phyloP scores from a whole-genome alignment of 2,329 filamentous ascomycete species.

The Fusarium sp. region DNA sequence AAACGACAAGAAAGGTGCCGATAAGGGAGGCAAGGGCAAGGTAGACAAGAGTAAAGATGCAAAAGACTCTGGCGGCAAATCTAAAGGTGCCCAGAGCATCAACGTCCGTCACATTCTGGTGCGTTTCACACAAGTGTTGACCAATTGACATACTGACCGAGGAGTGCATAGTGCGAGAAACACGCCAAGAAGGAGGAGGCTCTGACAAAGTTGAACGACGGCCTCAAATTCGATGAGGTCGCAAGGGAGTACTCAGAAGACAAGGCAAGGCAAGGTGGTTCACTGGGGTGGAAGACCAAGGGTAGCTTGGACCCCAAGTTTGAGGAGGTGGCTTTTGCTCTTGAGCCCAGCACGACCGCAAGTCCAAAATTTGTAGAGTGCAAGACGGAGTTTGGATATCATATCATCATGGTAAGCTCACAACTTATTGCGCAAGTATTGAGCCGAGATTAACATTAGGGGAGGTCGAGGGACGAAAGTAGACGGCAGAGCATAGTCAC shows the following conservation, averaged over 20 bases:
- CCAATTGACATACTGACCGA: constrained; percentile 11
- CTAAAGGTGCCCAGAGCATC: constrained; percentile 70
- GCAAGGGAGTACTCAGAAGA: constrained; percentile 78
- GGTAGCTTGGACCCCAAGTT: constrained; percentile 74
- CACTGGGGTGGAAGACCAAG: constrained; percentile 76
- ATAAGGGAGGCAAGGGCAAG: constrained; percentile 46
- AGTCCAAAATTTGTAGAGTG: constrained; percentile 73
- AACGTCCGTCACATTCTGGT: constrained; percentile 78
- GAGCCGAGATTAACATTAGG: neutral
- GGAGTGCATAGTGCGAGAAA: constrained; percentile 68
- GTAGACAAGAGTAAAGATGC: constrained; percentile 31
- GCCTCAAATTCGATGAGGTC: constrained; percentile 78
- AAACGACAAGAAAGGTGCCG: constrained; percentile 52
- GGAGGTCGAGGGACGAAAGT: constrained; percentile 54
- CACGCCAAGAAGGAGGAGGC: constrained; percentile 81
- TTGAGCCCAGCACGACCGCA: constrained; percentile 70
- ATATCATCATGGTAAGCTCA: constrained; percentile 76
- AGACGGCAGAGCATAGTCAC: constrained; percentile 1
- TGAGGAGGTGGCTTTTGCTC: constrained; percentile 74
- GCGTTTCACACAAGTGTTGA: constrained; percentile 1
- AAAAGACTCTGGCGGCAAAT: constrained; percentile 50
- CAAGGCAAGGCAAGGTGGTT: constrained; percentile 75
- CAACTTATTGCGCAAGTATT: neutral
- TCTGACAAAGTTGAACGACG: constrained; percentile 70
- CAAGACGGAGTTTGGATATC: constrained; percentile 80